Conservation (phyloP, 805 yeast genomes). For the Tetrapisispora nanseiensis region DNA sequence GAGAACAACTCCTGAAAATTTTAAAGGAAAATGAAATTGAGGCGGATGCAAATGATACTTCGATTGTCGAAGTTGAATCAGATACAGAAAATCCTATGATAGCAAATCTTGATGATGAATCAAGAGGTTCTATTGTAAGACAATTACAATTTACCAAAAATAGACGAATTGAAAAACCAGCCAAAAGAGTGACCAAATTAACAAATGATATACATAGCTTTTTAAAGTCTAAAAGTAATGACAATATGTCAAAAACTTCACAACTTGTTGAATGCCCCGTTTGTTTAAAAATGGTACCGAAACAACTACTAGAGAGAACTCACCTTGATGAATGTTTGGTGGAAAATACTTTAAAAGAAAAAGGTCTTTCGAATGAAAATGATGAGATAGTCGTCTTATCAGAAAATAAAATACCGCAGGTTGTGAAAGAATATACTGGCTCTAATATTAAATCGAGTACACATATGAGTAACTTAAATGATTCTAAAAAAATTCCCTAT, state of each 20-base stretch:
- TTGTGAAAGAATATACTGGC: not conserved
- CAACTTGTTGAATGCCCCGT: conserved; percentile 54
- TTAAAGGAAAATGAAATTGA: not conserved
- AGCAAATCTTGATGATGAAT: conserved; percentile 20
- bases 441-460: not conserved
- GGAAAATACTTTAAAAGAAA: conserved; percentile 6
- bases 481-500: not conserved
- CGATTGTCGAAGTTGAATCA: conserved; percentile 24
- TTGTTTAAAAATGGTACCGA: conserved; percentile 46
- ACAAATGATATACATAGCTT: conserved; percentile 8
- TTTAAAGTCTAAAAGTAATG: conserved; percentile 7
- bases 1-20: conserved; percentile 18
- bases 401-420: not conserved
- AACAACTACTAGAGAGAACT: conserved; percentile 42
- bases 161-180: not conserved
- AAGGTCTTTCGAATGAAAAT: not conserved
- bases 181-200: conserved; percentile 4
- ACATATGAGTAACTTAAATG: not conserved
- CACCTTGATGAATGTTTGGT: conserved; percentile 57
- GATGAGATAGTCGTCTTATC: not conserved
- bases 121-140: not conserved
- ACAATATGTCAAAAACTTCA: conserved; percentile 5
- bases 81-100: conserved; percentile 18
- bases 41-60: conserved; percentile 3
- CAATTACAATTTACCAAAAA: not conserved